phyloP scores from a whole-genome alignment of 2,329 filamentous ascomycete genomes.

The Alternaria longipes region DNA sequence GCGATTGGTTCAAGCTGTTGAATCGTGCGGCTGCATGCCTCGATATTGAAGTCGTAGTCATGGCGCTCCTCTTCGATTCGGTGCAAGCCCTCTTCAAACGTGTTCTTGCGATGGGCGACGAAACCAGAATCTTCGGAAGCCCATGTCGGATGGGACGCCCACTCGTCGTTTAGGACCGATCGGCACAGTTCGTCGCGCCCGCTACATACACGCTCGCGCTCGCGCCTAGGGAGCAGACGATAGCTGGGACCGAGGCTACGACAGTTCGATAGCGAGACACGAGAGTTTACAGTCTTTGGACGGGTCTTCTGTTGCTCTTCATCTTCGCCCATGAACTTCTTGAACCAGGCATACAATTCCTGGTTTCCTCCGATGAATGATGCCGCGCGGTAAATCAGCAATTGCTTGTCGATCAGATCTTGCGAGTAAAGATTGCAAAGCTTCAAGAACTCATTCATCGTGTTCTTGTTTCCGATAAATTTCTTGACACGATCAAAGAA shows the following conservation, averaged over 20 bases:
- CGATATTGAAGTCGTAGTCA: conserved; percentile 98
- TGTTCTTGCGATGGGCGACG: conserved; percentile 96
- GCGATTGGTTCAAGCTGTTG: conserved; percentile 95
- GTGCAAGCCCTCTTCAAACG: conserved; percentile 92
- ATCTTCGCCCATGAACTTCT: conserved; percentile 80
- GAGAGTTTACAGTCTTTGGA: conserved; percentile 76
- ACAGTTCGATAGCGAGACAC: conserved; percentile 94
- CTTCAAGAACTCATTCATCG: conserved; percentile 96
- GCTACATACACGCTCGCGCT: conserved; percentile 89
- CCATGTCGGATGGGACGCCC: conserved; percentile 99
- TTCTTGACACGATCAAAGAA: conserved; percentile 99
- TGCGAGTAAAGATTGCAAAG: conserved; percentile 95
- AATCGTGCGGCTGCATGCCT: conserved; percentile 92
- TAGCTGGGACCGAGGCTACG: conserved; percentile 96
- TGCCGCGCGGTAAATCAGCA: conserved; percentile 82
- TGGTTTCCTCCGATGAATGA: conserved; percentile 87
- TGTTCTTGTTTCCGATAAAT: conserved; percentile 88
- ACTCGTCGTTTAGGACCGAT: conserved; percentile 93
- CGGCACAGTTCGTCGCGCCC: conserved; percentile 95
- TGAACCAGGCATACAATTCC: conserved; percentile 91
- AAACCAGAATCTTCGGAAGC: conserved; percentile 98
- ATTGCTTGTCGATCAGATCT: conserved; percentile 86
- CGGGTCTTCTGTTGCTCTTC: conserved; percentile 59
- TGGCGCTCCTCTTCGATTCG: conserved; percentile 97
- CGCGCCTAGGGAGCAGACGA: conserved; percentile 86